Evolutionary conservation across 2,329 filamentous ascomycete genomes (phyloP).

Genomic region (Pestalotiopsis sp.): DNA sequence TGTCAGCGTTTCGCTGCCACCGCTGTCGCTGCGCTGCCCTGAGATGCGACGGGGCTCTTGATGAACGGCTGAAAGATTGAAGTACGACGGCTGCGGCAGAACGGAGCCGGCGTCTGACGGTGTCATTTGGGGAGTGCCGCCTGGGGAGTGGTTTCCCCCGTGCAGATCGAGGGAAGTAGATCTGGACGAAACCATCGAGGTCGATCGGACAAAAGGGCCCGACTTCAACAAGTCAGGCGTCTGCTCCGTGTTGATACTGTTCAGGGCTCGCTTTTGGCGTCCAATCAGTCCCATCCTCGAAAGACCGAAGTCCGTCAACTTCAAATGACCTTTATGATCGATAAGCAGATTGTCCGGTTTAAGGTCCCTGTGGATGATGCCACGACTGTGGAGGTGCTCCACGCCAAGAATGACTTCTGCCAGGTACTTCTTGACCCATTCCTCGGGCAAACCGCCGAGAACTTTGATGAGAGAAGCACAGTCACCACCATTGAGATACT

Average conservation of each 20-base stretch:
- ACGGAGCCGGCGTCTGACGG: constrained; percentile 69
- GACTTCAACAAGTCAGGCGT: constrained; percentile 91
- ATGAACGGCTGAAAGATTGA: constrained; percentile 66
- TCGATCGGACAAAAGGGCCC: constrained; percentile 83
- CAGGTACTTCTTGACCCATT: constrained; percentile 98
- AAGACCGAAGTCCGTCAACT: constrained; percentile 95
- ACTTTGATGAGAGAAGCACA: constrained; percentile 97
- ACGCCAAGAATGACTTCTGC: constrained; percentile 97
- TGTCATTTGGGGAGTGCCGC: constrained; percentile 83
- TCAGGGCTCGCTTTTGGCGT: constrained; percentile 91
- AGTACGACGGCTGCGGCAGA: constrained; percentile 88
- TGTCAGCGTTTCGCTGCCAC: constrained; percentile 82
- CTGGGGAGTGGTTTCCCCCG: constrained; percentile 71
- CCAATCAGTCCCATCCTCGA: constrained; percentile 97
- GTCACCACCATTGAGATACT: constrained; percentile 96
- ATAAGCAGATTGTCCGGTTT: constrained; percentile 98
- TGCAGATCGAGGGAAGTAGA: constrained; percentile 94
- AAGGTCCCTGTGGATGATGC: constrained; percentile 94
- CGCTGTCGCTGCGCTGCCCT: constrained; percentile 87
- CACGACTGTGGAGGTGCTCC: constrained; percentile 89
- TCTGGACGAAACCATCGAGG: constrained; percentile 85
- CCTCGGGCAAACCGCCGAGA: constrained; percentile 86
- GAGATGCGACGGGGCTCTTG: constrained; percentile 72
- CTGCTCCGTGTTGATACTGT: constrained; percentile 74
- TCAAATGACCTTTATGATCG: constrained; percentile 93